These are phyloP conservation scores for Botryococcus braunii DNA, from an alignment of 163 green algal species.

Conservation along the genomic window DNA sequence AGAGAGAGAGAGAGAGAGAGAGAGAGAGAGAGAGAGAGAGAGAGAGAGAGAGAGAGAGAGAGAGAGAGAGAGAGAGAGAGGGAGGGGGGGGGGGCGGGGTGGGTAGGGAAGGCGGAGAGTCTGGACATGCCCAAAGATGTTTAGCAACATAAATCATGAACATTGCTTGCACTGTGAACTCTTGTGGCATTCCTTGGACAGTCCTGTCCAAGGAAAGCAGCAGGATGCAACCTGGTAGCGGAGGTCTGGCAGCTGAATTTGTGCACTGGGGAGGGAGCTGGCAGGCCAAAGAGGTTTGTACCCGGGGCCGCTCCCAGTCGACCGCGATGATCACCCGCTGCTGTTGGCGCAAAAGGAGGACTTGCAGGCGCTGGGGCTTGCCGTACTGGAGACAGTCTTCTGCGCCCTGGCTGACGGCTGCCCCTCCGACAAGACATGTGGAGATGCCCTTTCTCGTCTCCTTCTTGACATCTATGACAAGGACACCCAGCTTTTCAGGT, in stretches of 20 bases:
- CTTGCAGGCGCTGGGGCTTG: slow-evolving; percentile 10
- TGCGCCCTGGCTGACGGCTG: slow-evolving; percentile 4
- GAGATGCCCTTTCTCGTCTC: slow-evolving; percentile 16
- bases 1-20: too few species aligned
- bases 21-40: too few species aligned
- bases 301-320: slow-evolving; percentile 4
- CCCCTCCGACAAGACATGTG: slow-evolving; percentile 7
- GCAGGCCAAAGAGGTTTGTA: slow-evolving; percentile 3
- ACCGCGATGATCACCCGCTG: slow-evolving; percentile 13
- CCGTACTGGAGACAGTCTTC: slow-evolving; percentile 18
- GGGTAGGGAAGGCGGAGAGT: too few species aligned
- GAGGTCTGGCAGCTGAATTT: neutral
- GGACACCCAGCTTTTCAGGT: slow-evolving; percentile 19
- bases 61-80: too few species aligned
- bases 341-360: slow-evolving; percentile 16
- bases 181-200: slow-evolving; percentile 22
- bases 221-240: neutral
- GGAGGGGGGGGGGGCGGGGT: too few species aligned
- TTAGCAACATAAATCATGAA: too few species aligned
- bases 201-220: neutral
- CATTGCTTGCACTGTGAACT: too few species aligned
- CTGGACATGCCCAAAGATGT: too few species aligned
- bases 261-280: neutral
- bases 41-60: too few species aligned
- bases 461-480: slow-evolving; percentile 15